A percentile compares a stretch with the other conserved stretches of the same genome.
Conservation (phyloP, 148 eudicot genomes). For the Limonium bicolor region DNA sequence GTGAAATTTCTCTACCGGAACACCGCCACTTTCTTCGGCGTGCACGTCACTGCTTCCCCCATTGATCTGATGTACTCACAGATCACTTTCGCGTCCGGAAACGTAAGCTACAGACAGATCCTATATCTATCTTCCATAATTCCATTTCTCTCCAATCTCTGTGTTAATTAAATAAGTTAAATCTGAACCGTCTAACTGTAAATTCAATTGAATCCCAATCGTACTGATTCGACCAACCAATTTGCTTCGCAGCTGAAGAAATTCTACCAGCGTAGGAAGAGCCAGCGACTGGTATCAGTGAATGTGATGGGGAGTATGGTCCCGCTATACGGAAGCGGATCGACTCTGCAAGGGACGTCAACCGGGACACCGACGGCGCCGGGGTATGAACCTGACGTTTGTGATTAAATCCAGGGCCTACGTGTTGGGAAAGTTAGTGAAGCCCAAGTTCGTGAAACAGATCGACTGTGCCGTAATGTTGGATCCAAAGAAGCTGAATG, state of each 20-base stretch:
- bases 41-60: constrained; percentile 64
- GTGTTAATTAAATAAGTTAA: too few species aligned
- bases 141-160: neutral
- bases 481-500: constrained; percentile 29
- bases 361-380: constrained; percentile 39
- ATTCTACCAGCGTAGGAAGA: constrained; percentile 56
- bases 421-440: constrained; percentile 70
- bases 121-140: neutral
- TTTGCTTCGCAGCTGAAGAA: constrained; percentile 47
- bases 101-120: constrained; percentile 21
- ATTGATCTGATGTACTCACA: constrained; percentile 42
- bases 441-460: constrained; percentile 44
- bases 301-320: constrained; percentile 35
- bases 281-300: constrained; percentile 26
- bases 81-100: constrained; percentile 50
- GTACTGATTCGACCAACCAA: neutral
- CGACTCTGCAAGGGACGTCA: constrained; percentile 38
- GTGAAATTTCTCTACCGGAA: constrained; percentile 49
- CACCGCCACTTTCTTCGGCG: constrained; percentile 70
- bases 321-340: constrained; percentile 76
- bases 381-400: constrained; percentile 38
- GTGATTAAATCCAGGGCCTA: constrained; percentile 53
- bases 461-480: constrained; percentile 33
- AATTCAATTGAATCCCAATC: neutral
- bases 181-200: neutral